Conservation (phyloP, 1,284 basidiomycete species). For the Vanrija sp. region DNA sequence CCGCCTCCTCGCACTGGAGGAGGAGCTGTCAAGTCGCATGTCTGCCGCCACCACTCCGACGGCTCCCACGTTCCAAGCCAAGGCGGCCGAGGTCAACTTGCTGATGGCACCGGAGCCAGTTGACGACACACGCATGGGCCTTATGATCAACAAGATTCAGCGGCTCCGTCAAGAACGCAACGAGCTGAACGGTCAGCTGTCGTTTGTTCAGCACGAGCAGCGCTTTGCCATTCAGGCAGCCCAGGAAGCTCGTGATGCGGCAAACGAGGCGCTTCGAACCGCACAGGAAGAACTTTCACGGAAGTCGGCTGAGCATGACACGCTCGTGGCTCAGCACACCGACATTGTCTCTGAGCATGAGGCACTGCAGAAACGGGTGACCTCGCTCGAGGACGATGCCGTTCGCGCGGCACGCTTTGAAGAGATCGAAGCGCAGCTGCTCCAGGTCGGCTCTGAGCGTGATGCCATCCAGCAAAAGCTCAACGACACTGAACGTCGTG, state of each 20-base stretch:
- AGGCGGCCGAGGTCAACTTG: background rate
- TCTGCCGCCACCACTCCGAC: background rate
- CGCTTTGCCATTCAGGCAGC: conserved; percentile 3
- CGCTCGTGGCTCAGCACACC: background rate
- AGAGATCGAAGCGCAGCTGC: background rate
- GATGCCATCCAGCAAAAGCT: background rate
- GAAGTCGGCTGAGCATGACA: background rate
- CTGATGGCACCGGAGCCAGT: background rate
- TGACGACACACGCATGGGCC: background rate
- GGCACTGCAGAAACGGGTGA: background rate
- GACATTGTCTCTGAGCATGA: background rate
- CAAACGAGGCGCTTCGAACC: background rate
- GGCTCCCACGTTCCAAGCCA: background rate
- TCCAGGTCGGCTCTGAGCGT: background rate
- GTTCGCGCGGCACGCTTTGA: background rate
- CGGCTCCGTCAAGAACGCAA: conserved; percentile 16
- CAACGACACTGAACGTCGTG: background rate
- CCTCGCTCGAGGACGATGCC: background rate
- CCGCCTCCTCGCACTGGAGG: background rate
- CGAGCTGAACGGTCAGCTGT: conserved; percentile 8
- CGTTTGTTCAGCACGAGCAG: conserved; percentile 9
- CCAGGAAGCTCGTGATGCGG: background rate
- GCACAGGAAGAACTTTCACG: background rate
- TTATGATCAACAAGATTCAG: conserved; percentile 12
- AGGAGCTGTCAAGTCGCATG: conserved; percentile 2